Percentiles rank a stretch among this genome's conserved stretches.
phyloP scores from a whole-genome alignment of 371 early-diverging fungal genomes.

The Mucor racemosus region DNA sequence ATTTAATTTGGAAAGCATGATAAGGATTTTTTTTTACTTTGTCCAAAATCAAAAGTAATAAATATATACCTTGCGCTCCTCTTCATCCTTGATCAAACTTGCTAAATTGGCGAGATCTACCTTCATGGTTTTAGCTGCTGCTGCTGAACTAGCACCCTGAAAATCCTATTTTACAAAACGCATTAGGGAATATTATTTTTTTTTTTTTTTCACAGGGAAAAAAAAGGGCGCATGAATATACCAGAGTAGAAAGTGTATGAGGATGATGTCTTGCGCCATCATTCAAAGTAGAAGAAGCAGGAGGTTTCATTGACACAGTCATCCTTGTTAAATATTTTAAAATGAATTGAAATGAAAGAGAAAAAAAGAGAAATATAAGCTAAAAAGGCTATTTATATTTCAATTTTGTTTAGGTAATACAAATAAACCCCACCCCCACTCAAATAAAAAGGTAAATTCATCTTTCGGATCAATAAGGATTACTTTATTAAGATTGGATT shows the following conservation, averaged over 20 bases:
- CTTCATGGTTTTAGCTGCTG: slow-evolving; percentile 72
- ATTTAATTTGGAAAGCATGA: background rate
- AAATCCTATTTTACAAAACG: slow-evolving; percentile 52
- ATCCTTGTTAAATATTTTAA: background rate
- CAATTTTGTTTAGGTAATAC: slow-evolving; percentile 3
- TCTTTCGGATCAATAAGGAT: background rate
- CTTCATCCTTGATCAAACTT: slow-evolving; percentile 54
- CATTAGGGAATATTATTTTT: background rate
- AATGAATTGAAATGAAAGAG: slow-evolving; percentile 2
- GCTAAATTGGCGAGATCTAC: slow-evolving; percentile 61
- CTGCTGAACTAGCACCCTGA: slow-evolving; percentile 69
- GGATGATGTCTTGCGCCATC: slow-evolving; percentile 49
- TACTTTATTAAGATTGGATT: slow-evolving; percentile 55
- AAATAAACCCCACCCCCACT: background rate
- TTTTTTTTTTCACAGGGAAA: background rate
- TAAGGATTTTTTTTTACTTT: background rate
- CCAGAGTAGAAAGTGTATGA: slow-evolving; percentile 61
- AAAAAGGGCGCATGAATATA: slow-evolving; percentile 16
- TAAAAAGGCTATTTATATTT: slow-evolving; percentile 1
- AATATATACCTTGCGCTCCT: slow-evolving; percentile 58
- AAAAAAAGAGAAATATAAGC: slow-evolving; percentile 10
- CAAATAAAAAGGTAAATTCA: background rate
- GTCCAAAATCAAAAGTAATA: background rate
- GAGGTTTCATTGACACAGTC: slow-evolving; percentile 1
- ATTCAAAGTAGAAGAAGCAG: slow-evolving; percentile 4